These are phyloP conservation scores for Pseudogymnoascus pannorum DNA, from an alignment of 2,329 filamentous ascomycete species.

Conservation along the genomic window DNA sequence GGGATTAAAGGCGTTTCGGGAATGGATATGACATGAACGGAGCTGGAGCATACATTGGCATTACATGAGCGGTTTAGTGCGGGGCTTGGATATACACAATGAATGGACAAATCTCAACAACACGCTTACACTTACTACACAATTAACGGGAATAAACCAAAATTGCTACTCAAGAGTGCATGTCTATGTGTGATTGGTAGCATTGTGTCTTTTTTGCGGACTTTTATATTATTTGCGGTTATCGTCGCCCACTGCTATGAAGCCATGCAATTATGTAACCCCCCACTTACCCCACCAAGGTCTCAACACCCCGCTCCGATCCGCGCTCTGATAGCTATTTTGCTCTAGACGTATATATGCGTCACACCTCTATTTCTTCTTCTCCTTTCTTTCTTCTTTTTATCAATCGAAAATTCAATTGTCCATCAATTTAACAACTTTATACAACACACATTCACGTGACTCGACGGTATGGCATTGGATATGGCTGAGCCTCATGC, in stretches of 20 bases:
- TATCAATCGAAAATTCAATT: neutral
- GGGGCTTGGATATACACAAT: neutral
- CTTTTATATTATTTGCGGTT: neutral
- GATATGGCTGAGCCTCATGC: constrained; percentile 20
- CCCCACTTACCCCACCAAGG: constrained; percentile 2
- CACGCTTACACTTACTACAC: neutral
- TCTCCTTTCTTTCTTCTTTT: neutral
- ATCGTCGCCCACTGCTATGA: constrained; percentile 2
- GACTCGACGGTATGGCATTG: constrained; percentile 10
- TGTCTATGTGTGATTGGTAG: constrained; percentile 1
- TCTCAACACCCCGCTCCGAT: constrained; percentile 5
- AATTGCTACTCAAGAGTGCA: neutral
- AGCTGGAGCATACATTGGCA: neutral
- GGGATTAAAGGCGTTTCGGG: constrained; percentile 3
- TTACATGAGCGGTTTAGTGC: constrained; percentile 1
- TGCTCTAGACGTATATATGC: constrained; percentile 1
- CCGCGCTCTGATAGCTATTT: neutral
- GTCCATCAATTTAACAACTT: neutral
- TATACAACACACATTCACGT: neutral
- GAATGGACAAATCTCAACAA: constrained; percentile 3
- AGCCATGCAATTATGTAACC: constrained; percentile 7
- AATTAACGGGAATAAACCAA: neutral
- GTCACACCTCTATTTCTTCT: neutral
- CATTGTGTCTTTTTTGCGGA: neutral
- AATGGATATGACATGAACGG: neutral